Conservation (phyloP, 2,329 filamentous ascomycete species). For the Tolypocladium endophyticum region DNA sequence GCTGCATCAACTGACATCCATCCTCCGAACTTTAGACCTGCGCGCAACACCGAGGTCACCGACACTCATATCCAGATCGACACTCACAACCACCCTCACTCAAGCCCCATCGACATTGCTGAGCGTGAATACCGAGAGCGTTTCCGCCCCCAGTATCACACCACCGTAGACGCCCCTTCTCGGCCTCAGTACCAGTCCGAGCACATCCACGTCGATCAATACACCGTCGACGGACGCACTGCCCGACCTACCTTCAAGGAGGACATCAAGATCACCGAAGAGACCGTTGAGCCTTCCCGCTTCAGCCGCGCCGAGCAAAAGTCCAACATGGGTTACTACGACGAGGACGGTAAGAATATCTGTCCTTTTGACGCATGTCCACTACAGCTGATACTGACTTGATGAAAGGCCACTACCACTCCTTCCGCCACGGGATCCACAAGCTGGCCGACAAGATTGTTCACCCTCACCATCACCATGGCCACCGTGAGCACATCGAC, state of each 20-base stretch:
- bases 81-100: conserved; percentile 34
- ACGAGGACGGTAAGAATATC: conserved; percentile 44
- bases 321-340: conserved; percentile 56
- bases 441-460: conserved; percentile 46
- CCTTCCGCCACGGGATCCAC: conserved; percentile 44
- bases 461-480: conserved; percentile 35
- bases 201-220: conserved; percentile 19
- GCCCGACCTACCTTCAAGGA: conserved; percentile 39
- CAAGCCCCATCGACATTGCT: conserved; percentile 49
- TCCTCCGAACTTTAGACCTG: conserved; percentile 15
- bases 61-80: conserved; percentile 60
- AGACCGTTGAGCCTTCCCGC: conserved; percentile 50
- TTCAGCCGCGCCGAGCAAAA: conserved; percentile 29
- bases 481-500: conserved; percentile 37
- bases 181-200: conserved; percentile 21
- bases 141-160: conserved; percentile 39
- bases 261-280: conserved; percentile 51
- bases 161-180: conserved; percentile 20
- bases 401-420: conserved; percentile 44
- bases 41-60: conserved; percentile 37
- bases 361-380: background rate
- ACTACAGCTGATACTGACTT: background rate
- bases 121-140: conserved; percentile 58
- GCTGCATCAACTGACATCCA: conserved; percentile 9
- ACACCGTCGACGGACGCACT: conserved; percentile 25